These are phyloP conservation scores for Aquilaria agallochum DNA, from an alignment of 441 rosid genomes.

Conservation along the genomic window DNA sequence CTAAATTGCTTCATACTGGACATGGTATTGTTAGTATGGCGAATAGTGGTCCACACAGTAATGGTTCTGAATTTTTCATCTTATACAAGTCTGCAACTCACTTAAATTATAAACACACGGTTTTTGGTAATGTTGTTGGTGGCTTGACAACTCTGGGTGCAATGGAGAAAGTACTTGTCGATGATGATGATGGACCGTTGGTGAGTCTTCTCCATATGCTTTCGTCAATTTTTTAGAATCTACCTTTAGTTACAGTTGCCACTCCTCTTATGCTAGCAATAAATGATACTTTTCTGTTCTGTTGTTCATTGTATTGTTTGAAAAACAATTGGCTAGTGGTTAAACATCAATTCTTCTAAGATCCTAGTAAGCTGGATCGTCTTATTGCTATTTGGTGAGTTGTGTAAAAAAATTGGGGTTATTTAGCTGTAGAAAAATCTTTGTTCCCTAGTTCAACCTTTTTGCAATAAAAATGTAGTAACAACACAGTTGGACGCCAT, in stretches of 20 bases:
- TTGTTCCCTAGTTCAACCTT: too few species aligned
- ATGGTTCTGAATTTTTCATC: slow-evolving; percentile 97
- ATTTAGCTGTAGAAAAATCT: too few species aligned
- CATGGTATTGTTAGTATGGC: slow-evolving; percentile 98
- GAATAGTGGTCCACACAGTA: slow-evolving; percentile 94
- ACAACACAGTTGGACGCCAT: too few species aligned
- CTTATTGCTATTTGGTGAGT: too few species aligned
- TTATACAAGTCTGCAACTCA: slow-evolving; percentile 94
- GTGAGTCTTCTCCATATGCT: slow-evolving; percentile 34
- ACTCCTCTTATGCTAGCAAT: not conserved
- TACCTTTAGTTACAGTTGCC: not conserved
- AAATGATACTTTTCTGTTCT: not conserved
- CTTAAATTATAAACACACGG: slow-evolving; percentile 90
- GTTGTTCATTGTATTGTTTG: not conserved
- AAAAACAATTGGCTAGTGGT: too few species aligned
- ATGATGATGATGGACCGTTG: slow-evolving; percentile 74
- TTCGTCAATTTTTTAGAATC: not conserved
- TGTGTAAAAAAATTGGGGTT: too few species aligned
- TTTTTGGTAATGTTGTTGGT: slow-evolving; percentile 91
- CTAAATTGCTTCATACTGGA: slow-evolving; percentile 89
- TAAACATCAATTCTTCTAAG: too few species aligned
- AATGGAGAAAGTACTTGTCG: slow-evolving; percentile 89
- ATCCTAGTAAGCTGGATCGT: too few species aligned
- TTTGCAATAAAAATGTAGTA: too few species aligned
- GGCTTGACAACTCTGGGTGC: slow-evolving; percentile 76